Base-by-base conservation (phyloP, 2,329 filamentous ascomycete species). In the Lasiodiplodia sp. region DNA sequence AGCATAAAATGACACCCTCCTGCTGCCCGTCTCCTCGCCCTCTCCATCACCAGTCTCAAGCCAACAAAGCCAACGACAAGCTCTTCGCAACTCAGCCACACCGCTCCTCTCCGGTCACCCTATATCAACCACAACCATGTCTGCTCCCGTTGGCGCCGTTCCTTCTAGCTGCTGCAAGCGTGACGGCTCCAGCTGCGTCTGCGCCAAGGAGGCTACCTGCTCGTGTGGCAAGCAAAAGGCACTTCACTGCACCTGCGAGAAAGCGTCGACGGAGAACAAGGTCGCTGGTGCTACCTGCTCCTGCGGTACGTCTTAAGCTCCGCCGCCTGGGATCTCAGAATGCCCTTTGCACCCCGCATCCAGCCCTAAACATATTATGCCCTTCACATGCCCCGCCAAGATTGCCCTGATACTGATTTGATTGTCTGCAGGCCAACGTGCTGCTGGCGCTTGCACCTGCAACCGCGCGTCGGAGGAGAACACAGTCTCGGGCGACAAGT, bases 161-260 rank as follows among this genome's bases (percentile, higher is more conserved):
- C 86, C 85, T 68, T 75, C 78, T 56, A 86, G 85, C 74, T 90
- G 88, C 86, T 90, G 88, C 80, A 86, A 86, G 79, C 85, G 85
- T 73, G 83, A 85, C 74, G 82, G 83, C 72, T 83, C 82, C 74
- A 80, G 83, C 75, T 90, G 88, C 74, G 84, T 86, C 73, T 88
- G 86, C 74, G 85, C 86, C 49, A 81, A 84, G 66, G 86, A 88
- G 74, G 87, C 87, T 71, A 88, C 81, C 70, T 97, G 94, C 88
- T 96, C 93, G 18, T 98, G 95, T 80, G 95, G 95, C 77, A 90
- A 97, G 85, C 87, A 96, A 79, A 88, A 90, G 4, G 95, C 95
- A 62, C 88, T 97, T 60, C 86, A 94, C 79, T 98, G 95, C 88
- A 91, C 85, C 71, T 97, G 95, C 84, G 88, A 88, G 75, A 94